Percentiles rank a stretch among this genome's conserved stretches.
These are phyloP conservation scores for Pascua sp. DNA, from an alignment of 1,284 basidiomycete genomes.

Conservation along the genomic window DNA sequence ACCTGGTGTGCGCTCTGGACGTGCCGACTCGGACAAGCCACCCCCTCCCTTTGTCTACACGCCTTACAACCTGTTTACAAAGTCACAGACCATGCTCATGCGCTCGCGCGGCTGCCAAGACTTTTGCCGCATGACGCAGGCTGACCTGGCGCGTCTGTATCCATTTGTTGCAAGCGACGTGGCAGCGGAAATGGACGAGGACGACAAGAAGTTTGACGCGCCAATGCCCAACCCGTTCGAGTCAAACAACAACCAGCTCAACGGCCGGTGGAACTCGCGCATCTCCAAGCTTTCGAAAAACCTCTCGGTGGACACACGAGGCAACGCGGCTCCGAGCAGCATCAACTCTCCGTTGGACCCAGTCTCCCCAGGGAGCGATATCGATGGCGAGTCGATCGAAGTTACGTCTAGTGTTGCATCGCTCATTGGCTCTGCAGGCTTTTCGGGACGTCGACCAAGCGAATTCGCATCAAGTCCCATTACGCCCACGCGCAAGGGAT, in stretches of 20 bases:
- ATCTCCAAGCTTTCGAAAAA: conserved; percentile 18
- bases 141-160: conserved; percentile 49
- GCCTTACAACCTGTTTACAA: conserved; percentile 53
- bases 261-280: conserved; percentile 17
- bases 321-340: conserved; percentile 1
- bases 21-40: conserved; percentile 47
- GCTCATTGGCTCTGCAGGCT: conserved; percentile 14
- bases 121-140: conserved; percentile 42
- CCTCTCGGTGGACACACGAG: conserved; percentile 20
- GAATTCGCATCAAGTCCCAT: too few species aligned
- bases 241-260: conserved; percentile 9
- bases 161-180: conserved; percentile 41
- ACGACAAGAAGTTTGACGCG: conserved; percentile 23
- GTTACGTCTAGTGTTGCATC: conserved; percentile 10
- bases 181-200: conserved; percentile 40
- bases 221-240: conserved; percentile 15
- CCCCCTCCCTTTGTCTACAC: conserved; percentile 54
- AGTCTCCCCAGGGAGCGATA: conserved; percentile 13
- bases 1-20: conserved; percentile 34
- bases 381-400: conserved; percentile 13
- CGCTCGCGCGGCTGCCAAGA: conserved; percentile 47
- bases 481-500: conserved; percentile 7
- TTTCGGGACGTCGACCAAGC: conserved; percentile 13
- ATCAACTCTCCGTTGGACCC: neutral
- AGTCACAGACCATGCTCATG: conserved; percentile 52